Conservation (phyloP, 106 monocot species). For the Phalaenopsis equestris region DNA sequence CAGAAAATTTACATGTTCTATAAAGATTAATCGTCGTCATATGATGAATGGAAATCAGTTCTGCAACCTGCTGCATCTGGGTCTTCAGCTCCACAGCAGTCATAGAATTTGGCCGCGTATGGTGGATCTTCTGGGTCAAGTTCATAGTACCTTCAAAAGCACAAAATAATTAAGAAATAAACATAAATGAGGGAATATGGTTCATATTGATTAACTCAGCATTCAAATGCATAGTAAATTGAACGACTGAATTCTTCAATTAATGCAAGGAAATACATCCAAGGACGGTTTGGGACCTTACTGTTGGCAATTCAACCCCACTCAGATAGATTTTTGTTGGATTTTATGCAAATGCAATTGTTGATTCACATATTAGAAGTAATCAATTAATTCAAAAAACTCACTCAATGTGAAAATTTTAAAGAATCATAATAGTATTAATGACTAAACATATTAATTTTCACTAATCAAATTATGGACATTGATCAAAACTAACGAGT, state of each 20-base stretch:
- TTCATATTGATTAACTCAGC: neutral
- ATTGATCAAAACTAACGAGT: too few relatives aligned
- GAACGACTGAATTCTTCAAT: neutral
- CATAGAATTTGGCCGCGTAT: constrained; percentile 94
- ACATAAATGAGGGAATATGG: neutral
- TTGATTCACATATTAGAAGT: too few relatives aligned
- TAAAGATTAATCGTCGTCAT: constrained; percentile 59
- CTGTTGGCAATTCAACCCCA: neutral
- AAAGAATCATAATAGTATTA: too few relatives aligned
- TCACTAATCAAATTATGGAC: too few relatives aligned
- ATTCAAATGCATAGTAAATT: neutral
- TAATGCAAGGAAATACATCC: neutral
- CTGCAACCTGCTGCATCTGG: constrained; percentile 74
- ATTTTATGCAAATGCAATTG: too few relatives aligned
- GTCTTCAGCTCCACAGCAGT: constrained; percentile 96
- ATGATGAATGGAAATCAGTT: constrained; percentile 63
- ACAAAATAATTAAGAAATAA: neutral
- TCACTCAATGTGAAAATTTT: too few relatives aligned
- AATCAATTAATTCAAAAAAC: too few relatives aligned
- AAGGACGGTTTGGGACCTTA: neutral
- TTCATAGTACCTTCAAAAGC: constrained; percentile 72
- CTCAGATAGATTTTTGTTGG: too few relatives aligned
- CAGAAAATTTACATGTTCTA: too few relatives aligned
- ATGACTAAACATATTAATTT: too few relatives aligned
- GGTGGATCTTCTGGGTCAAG: constrained; percentile 90